Evolutionary conservation across 345 rosid species (phyloP), one percentile per base, ranked within the genome.

Genomic region (Geranium rotundifolium): DNA sequence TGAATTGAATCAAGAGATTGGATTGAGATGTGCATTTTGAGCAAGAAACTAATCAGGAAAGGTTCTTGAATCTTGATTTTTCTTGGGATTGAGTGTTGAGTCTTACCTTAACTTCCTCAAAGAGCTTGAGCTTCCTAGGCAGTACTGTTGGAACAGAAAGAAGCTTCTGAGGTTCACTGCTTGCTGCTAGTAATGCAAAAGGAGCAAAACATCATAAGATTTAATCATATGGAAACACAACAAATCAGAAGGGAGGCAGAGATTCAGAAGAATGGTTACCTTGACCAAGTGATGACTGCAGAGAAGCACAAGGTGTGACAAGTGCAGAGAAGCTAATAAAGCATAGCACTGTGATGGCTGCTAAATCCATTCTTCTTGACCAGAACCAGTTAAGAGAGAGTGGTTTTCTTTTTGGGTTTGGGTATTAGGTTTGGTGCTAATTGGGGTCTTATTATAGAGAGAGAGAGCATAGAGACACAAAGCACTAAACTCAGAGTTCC

Each of bases 401-500:
- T 59, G 67, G 60, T 29, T 57, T 29, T 56, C 1, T 23, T 54
- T 50, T 20, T 52, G 59, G 57, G 4, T 7, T 1, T 2, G 17
- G 39, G 23, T 19, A 30, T 19, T 55, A 19, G 17, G 55, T 12
- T 12, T 9, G 52, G 52, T 9, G 16, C 52, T 46, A 3, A 34
- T 3, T 46, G 1, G 52, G 52, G 16, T 46, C 52, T 46, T 46
- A 56, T 6, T 23, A 23, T 23, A 23, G 27, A 23, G 27, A 23
- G 27, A n/a, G 6, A 60, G 50, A 30, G 49, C 41, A 65, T 29
- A 62, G 62, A 39, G 20, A 31, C 86, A 77, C 89, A 67, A 77
- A 84, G 72, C 87, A 86, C 87, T 79, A 79, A 82, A 77, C 72
- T 69, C 66, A 76, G 83, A 79, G 75, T 77, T 76, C 73, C 84